Base-by-base conservation (phyloP, 805 yeast genomes). In the Saccharomycopsis babjevae region DNA sequence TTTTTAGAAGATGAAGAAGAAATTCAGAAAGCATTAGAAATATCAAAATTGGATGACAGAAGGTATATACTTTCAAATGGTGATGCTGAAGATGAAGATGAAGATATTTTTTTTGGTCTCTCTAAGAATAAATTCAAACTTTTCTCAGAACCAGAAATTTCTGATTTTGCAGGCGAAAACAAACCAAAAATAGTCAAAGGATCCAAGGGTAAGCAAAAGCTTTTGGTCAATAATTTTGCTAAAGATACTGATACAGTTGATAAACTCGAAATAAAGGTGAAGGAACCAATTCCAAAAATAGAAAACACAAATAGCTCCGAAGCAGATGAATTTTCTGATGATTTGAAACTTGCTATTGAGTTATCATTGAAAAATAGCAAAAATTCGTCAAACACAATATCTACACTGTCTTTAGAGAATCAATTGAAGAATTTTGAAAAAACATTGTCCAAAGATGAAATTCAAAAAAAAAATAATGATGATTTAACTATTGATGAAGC, bases 31-130 rank as follows among this genome's bases (percentile, higher is more conserved):
- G 62, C 64, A 4, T 20, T 61, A n/a, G 57, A 61, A 40, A 32
- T 59, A n/a, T 61, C 64, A 43, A 50, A 54, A 36, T 15, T 54
- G 22, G 62, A 60, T 22, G 40, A 30, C 25, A 25, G 52, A 46
- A 46, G 52, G 22, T 25, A 28, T 15, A 16, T 22, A 11, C 22
- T 46, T 22, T 22, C 16, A 22, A 28, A 46, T 8, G 32, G 39
- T 5, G 46, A 38, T 11, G 30, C 34, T 16, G 34, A 34, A 6
- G 50, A 39, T 40, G 57, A 56, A 16, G 52, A 40, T 25, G 42
- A 56, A 13, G 38, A 56, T 40, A 2, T 22, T 4, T 56, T 56
- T 28, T 40, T 56, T 18, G 58, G 58, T 6, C 39, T 56, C 15
- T 39, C 50, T 15, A 56, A 56, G 28, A 11, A 22, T 6, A 56